A percentile compares a stretch with the other conserved stretches of the same genome.
phyloP scores from a whole-genome alignment of 345 rosid species.

The Luvunga scandens region DNA sequence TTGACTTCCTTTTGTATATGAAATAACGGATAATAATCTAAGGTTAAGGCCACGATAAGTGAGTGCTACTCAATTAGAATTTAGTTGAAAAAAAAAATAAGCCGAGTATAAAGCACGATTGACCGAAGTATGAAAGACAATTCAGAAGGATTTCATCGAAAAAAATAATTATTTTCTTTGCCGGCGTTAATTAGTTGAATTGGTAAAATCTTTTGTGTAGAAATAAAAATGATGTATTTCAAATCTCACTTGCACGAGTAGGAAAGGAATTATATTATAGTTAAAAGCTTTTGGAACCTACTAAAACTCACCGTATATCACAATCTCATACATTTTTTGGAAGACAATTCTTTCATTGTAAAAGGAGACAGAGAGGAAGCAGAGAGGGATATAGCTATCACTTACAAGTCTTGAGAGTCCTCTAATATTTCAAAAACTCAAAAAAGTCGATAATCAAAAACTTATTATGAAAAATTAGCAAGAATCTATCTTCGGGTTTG shows the following conservation, averaged over 20 bases:
- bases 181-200: no score
- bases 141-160: neutral
- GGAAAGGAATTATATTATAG: no score
- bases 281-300: no score
- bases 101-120: neutral
- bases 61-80: neutral
- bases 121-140: neutral
- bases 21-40: neutral
- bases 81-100: neutral
- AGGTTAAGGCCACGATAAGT: neutral
- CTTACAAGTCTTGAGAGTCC: neutral
- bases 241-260: no score
- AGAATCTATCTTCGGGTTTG: neutral
- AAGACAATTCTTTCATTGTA: neutral
- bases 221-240: no score
- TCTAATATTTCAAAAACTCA: neutral
- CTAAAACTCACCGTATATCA: no score
- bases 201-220: no score
- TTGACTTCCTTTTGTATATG: constrained; percentile 5
- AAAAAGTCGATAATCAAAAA: neutral
- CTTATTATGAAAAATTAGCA: neutral
- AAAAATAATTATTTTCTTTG: no score
- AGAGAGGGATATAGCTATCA: no score
- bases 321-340: neutral
- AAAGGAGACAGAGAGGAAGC: neutral